Evolutionary conservation across 2,329 filamentous ascomycete genomes (phyloP).

Genomic region (Fusarium beomiforme): DNA sequence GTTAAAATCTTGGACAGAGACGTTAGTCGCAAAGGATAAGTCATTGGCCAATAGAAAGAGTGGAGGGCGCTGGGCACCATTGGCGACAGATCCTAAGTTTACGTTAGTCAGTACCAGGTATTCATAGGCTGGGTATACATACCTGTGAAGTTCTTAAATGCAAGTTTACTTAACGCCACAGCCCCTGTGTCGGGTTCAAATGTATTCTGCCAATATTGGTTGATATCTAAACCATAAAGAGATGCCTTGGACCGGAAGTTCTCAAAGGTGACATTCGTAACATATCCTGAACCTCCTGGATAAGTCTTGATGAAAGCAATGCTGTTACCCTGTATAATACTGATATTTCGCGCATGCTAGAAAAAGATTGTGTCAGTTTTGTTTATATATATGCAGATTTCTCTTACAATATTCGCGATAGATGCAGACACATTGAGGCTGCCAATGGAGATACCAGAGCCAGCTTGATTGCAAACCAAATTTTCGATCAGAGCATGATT

Average conservation of each 20-base stretch:
- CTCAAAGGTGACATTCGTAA: not conserved
- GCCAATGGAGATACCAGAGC: not conserved
- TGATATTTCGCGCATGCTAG: not conserved
- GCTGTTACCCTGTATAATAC: not conserved
- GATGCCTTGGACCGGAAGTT: not conserved
- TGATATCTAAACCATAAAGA: not conserved
- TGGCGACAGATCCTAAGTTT: not conserved
- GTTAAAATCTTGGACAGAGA: not conserved
- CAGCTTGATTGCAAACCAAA: not conserved
- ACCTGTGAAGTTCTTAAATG: not conserved
- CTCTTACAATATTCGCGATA: not conserved
- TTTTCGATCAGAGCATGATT: not conserved
- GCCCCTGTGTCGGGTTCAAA: not conserved
- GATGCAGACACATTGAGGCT: not conserved
- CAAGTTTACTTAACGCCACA: not conserved
- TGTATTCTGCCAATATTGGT: not conserved
- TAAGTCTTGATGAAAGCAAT: slow-evolving; percentile 4
- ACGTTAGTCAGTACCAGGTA: not conserved
- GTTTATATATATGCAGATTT: fast-evolving
- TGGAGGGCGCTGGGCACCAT: not conserved
- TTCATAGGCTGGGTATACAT: not conserved
- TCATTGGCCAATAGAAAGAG: not conserved
- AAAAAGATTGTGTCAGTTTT: fast-evolving
- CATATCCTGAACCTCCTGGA: not conserved
- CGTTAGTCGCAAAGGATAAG: not conserved